Evolutionary conservation across 805 yeast genomes (phyloP), one percentile per base, ranked within the genome.

Genomic region (Zygosaccharomyces rouxii): DNA sequence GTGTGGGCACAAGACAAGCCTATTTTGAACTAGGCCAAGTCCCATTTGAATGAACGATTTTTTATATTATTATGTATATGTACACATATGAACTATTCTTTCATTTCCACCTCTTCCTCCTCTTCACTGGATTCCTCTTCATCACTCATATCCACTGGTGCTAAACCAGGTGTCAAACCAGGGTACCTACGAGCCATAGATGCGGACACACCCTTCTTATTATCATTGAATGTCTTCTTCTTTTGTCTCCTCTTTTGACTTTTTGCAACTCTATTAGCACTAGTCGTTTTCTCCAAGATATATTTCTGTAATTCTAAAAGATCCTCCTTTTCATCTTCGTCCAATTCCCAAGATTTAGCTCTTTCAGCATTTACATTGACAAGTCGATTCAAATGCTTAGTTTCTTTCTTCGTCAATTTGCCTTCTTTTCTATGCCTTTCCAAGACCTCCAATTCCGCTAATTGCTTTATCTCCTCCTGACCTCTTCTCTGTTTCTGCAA

Each of bases 111-210:
- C 25, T 26, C 28, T 19, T 50, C 54, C 30, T 60, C 63, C 31
- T 64, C 70, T 16, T 64, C 68, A 35, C 64, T 60, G 10, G 64
- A 60, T 13, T 63, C 68, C 22, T 76, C 80, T 49, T 79, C 81
- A 55, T 80, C 83, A 38, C 78, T 76, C 54, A 74, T 71, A 30
- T 81, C 90, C 21, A 86, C 89, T 28, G 94, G 94, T 1, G 94
- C 95, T 66, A 86, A 74, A 53, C 95, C 95, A 0, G 94, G 95
- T 0, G 95, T 86, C 47, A 86, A 72, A 23, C 94, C 92, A 35
- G 86, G 69, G 50, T 67, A 72, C 23, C 66, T 64, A 44, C 62
- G 61, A 47, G 58, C 66, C 11, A 56, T 55, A 21, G 41, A 13
- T 47, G 55, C 50, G 19, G 55, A 54, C 7, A 38, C 39, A 9